Evolutionary conservation across 176 grass and related monocot genomes (phyloP).

Genomic region (Pontederia crassipes): DNA sequence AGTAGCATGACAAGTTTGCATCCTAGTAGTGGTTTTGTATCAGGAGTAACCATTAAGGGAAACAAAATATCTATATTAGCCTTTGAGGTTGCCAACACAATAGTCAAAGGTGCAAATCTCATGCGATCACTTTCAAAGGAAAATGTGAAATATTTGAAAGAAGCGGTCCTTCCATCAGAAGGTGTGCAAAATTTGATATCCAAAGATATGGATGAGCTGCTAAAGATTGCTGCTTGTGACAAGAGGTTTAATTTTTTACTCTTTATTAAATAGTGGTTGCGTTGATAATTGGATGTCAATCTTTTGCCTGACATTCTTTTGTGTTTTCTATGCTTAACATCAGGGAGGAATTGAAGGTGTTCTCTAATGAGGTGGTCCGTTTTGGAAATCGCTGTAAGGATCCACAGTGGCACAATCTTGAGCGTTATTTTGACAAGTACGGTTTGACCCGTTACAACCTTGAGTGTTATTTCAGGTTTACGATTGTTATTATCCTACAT

Average conservation of each 20-base stretch:
- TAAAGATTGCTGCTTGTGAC: conserved; percentile 47
- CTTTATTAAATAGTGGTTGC: too few species aligned
- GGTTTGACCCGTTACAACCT: neutral
- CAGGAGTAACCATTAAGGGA: conserved; percentile 5
- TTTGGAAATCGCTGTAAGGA: conserved; percentile 72
- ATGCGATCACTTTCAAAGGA: conserved; percentile 56
- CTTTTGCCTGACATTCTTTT: neutral
- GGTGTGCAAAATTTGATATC: conserved; percentile 43
- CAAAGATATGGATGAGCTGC: conserved; percentile 24
- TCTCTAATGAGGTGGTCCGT: conserved; percentile 50
- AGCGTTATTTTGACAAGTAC: conserved; percentile 65
- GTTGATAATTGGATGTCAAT: neutral
- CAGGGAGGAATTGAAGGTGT: conserved; percentile 45
- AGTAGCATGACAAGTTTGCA: conserved; percentile 77
- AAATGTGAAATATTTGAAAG: conserved; percentile 33
- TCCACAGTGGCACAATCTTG: conserved; percentile 66
- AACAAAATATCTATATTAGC: conserved; percentile 17
- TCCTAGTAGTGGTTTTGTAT: neutral
- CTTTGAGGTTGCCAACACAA: conserved; percentile 19
- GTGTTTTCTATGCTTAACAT: neutral
- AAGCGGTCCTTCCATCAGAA: conserved; percentile 31
- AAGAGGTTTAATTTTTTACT: conserved; percentile 31
- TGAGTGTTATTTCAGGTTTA: neutral
- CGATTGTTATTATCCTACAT: neutral
- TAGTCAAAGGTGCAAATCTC: conserved; percentile 41